These are phyloP conservation scores for Gracilaria gracilis DNA, from an alignment of 23 red algal species.

Conservation along the genomic window DNA sequence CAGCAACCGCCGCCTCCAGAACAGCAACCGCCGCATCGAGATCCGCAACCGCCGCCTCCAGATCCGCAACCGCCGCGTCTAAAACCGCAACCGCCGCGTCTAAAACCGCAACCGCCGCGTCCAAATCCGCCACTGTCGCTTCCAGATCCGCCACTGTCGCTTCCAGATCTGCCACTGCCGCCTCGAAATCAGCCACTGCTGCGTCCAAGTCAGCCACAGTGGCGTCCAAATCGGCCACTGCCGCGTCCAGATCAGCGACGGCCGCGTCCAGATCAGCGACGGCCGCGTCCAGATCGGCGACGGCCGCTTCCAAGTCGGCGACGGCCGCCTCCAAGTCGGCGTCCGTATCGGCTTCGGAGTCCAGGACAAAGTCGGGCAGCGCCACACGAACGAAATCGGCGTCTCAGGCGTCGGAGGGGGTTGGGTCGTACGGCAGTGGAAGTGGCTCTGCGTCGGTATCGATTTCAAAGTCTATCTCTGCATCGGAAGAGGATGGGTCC, in stretches of 20 bases:
- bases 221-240: background rate
- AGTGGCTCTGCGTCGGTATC: background rate
- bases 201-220: background rate
- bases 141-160: background rate
- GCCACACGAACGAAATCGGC: background rate
- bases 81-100: background rate
- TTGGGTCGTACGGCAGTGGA: background rate
- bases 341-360: background rate
- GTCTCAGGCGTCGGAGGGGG: background rate
- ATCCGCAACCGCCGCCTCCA: background rate
- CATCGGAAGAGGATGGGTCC: background rate
- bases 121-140: background rate
- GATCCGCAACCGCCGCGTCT: background rate
- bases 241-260: background rate
- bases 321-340: background rate
- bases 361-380: background rate
- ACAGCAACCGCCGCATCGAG: background rate
- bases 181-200: background rate
- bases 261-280: background rate
- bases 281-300: background rate
- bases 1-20: background rate
- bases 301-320: background rate
- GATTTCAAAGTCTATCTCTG: constrained; percentile 2
- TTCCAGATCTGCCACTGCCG: background rate
- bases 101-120: background rate